These are phyloP conservation scores for Brassica hybrid DNA, from an alignment of 441 rosid species.

Conservation along the genomic window DNA sequence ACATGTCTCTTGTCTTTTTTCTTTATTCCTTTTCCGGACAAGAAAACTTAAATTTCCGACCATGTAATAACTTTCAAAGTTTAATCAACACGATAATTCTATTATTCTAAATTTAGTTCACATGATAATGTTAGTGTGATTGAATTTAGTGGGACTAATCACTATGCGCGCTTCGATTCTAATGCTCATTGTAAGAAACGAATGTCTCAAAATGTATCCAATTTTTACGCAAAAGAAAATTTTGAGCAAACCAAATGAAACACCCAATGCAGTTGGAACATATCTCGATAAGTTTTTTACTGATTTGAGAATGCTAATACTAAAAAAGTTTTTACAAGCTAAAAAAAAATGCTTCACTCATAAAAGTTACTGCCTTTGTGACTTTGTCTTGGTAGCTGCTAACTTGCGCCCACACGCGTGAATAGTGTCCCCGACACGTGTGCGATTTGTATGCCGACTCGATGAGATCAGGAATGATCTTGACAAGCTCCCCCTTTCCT, in stretches of 20 bases:
- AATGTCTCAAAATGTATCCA: not conserved
- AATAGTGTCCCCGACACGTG: not conserved
- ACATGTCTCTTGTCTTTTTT: too few relatives aligned
- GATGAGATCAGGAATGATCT: not conserved
- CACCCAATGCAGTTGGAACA: not conserved
- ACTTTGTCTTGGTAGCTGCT: not conserved
- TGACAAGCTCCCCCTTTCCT: conserved; percentile 3
- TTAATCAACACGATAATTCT: too few relatives aligned
- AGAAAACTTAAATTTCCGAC: too few relatives aligned
- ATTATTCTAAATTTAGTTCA: not conserved
- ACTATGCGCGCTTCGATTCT: too few relatives aligned
- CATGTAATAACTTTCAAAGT: too few relatives aligned
- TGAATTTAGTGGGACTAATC: not conserved
- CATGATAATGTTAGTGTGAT: not conserved
- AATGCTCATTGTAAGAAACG: too few relatives aligned
- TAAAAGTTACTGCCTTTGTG: not conserved
- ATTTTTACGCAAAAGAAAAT: not conserved
- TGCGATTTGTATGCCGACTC: not conserved
- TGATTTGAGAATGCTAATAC: not conserved
- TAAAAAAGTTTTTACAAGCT: not conserved
- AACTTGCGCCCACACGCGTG: conserved; percentile 4
- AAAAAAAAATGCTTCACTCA: not conserved
- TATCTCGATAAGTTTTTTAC: not conserved
- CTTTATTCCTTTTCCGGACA: too few relatives aligned
- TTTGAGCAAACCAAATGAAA: not conserved